A percentile compares a stretch with the other conserved stretches of the same genome.
phyloP scores from a whole-genome alignment of 768 basidiomycete genomes.

The Mycena venus region DNA sequence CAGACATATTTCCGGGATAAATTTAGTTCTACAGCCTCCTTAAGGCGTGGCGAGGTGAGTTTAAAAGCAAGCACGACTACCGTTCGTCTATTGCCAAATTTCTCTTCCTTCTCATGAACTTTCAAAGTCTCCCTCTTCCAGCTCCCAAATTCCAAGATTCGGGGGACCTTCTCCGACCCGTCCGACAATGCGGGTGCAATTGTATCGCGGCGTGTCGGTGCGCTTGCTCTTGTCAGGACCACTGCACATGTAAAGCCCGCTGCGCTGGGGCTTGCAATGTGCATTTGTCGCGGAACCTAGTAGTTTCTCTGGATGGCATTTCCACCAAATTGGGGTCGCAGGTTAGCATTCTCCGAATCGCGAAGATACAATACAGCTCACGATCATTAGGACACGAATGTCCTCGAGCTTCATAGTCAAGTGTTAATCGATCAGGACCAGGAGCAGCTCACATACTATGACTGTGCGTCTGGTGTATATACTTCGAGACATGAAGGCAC shows the following conservation, averaged over 20 bases:
- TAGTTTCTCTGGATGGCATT: slow-evolving; percentile 22
- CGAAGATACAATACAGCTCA: not conserved
- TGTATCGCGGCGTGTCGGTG: slow-evolving; percentile 24
- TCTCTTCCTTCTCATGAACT: slow-evolving; percentile 17
- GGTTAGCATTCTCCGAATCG: not conserved
- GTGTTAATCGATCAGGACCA: slow-evolving; percentile 20
- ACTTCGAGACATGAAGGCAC: not conserved
- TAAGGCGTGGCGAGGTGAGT: too few relatives aligned
- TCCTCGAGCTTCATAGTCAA: slow-evolving; percentile 36
- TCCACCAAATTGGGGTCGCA: not conserved
- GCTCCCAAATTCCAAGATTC: slow-evolving; percentile 7
- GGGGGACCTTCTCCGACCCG: not conserved
- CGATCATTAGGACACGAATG: slow-evolving; percentile 31
- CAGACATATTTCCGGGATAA: too few relatives aligned
- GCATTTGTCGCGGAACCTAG: slow-evolving; percentile 16
- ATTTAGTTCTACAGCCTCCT: too few relatives aligned
- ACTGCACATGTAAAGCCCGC: slow-evolving; percentile 23
- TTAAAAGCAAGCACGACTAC: not conserved
- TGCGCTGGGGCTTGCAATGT: slow-evolving; percentile 20
- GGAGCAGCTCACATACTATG: slow-evolving; percentile 38
- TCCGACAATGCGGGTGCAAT: slow-evolving; percentile 23
- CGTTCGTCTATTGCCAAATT: not conserved
- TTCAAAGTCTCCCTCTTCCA: slow-evolving; percentile 30
- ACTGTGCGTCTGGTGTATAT: slow-evolving; percentile 21
- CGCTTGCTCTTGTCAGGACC: slow-evolving; percentile 23